A percentile compares a stretch with the other conserved stretches of the same genome.
Conservation (phyloP, 1,284 basidiomycete genomes). For the Hemileia vastatrix region DNA sequence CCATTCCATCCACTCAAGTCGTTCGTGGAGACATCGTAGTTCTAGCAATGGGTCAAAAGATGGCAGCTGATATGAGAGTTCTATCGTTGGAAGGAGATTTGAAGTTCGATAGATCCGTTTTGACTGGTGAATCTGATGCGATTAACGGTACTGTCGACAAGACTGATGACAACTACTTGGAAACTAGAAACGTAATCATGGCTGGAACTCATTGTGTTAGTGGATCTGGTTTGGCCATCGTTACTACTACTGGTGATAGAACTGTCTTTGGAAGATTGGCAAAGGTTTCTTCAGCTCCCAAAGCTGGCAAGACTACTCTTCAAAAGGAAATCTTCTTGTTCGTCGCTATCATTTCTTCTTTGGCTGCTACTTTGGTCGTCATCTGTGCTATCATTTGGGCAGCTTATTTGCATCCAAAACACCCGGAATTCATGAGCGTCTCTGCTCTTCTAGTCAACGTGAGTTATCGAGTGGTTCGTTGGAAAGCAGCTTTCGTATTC, state of each 20-base stretch:
- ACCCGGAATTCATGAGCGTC: slow-evolving; percentile 31
- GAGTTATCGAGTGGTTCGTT: no score
- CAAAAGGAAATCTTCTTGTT: slow-evolving; percentile 48
- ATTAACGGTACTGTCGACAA: slow-evolving; percentile 51
- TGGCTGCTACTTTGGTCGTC: slow-evolving; percentile 29
- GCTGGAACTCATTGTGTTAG: slow-evolving; percentile 57
- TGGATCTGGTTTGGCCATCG: slow-evolving; percentile 53
- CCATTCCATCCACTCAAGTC: slow-evolving; percentile 40
- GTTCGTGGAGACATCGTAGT: slow-evolving; percentile 41
- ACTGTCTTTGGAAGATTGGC: slow-evolving; percentile 57
- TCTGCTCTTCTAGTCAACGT: slow-evolving; percentile 17
- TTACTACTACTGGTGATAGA: slow-evolving; percentile 54
- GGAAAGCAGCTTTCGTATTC: no score
- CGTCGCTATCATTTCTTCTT: slow-evolving; percentile 40
- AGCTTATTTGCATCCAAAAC: slow-evolving; percentile 33
- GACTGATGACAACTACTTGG: slow-evolving; percentile 54
- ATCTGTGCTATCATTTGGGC: slow-evolving; percentile 37
- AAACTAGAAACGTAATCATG: slow-evolving; percentile 30
- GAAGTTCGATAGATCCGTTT: slow-evolving; percentile 56
- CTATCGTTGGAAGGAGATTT: slow-evolving; percentile 48
- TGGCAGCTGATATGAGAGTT: slow-evolving; percentile 36
- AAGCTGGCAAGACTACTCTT: slow-evolving; percentile 46
- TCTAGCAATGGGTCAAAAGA: slow-evolving; percentile 32
- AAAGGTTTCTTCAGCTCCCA: slow-evolving; percentile 51
- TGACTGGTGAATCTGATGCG: slow-evolving; percentile 56